Evolutionary conservation across 768 basidiomycete genomes (phyloP), one percentile per base, ranked within the genome.

Genomic region (Trametes villosa): DNA sequence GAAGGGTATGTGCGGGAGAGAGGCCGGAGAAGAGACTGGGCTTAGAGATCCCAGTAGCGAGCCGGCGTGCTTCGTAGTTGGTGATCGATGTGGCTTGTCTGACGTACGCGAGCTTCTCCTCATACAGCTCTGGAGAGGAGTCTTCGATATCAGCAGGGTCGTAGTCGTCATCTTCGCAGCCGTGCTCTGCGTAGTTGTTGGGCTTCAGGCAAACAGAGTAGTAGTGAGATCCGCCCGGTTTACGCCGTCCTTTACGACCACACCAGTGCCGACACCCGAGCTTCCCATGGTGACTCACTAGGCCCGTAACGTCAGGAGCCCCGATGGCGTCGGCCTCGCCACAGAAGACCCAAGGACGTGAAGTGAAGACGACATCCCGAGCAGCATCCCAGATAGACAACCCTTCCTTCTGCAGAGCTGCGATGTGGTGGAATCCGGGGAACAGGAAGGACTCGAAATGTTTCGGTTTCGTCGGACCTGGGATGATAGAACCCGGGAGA

Each of bases 181-280:
- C 75, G 0, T 27, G 17, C 0, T 72, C 53, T 9, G 4, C 17
- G 34, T 68, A 74, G 26, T 59, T 27, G 18, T 36, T 3, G 0
- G 77, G 78, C 17, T 65, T 65, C 0, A 73, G 54, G 6, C 65
- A 57, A 0, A 64, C 75, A 0, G 76, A 72, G 60, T 76, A 80
- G 47, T 80, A 79, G 22, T 67, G 70, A 0, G 60, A 41, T 0
- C 56, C 67, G 0, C 64, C 57, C 0, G 65, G 54, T 49, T 77
- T 77, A 5, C 52, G 65, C 0, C 73, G 68, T 0, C 78, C 77
- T 7, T 18, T 36, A 0, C 72, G 7, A 0, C 60, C 47, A 59
- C 78, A 81, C 46, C 68, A 71, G 0, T 71, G 11, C 0, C 67
- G 68, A 54, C 81, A 84, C 0, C 74, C 76, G 33, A 69, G 66